phyloP scores from a whole-genome alignment of 2,329 filamentous ascomycete species.

The Monilinia fructigena region DNA sequence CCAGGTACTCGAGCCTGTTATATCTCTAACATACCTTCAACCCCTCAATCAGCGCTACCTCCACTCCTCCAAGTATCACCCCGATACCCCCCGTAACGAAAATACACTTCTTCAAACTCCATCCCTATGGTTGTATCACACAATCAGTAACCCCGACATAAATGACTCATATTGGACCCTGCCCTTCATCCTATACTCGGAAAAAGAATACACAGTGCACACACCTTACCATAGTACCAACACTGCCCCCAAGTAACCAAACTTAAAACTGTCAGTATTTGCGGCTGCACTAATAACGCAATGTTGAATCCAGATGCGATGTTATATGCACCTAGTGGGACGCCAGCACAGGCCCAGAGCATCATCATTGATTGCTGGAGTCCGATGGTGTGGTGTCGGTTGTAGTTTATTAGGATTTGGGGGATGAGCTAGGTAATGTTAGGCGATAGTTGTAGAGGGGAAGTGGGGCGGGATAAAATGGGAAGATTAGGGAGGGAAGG shows the following conservation, averaged over 20 bases:
- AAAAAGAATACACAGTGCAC: constrained; percentile 26
- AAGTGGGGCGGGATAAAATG: background rate
- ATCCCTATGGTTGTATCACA: constrained; percentile 44
- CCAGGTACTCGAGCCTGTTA: background rate
- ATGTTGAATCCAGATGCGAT: constrained; percentile 39
- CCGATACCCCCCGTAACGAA: constrained; percentile 52
- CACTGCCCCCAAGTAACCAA: constrained; percentile 42
- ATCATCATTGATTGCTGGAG: constrained; percentile 71
- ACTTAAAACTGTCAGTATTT: constrained; percentile 40
- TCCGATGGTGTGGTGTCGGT: constrained; percentile 62
- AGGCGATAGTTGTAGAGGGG: background rate
- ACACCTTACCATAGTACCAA: constrained; percentile 47
- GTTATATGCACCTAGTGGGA: constrained; percentile 56
- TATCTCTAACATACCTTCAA: constrained; percentile 38
- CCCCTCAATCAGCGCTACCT: constrained; percentile 59
- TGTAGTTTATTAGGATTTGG: constrained; percentile 67
- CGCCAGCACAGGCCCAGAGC: constrained; percentile 65
- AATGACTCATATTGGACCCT: background rate
- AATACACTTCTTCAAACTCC: constrained; percentile 51
- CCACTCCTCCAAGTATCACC: constrained; percentile 56
- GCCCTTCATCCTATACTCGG: background rate
- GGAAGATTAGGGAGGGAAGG: background rate
- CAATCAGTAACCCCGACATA: background rate
- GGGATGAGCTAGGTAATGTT: constrained; percentile 56
- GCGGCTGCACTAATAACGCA: constrained; percentile 40